Conservation (phyloP, 2,329 filamentous ascomycete species). For the Trichoderma lentiforme region DNA sequence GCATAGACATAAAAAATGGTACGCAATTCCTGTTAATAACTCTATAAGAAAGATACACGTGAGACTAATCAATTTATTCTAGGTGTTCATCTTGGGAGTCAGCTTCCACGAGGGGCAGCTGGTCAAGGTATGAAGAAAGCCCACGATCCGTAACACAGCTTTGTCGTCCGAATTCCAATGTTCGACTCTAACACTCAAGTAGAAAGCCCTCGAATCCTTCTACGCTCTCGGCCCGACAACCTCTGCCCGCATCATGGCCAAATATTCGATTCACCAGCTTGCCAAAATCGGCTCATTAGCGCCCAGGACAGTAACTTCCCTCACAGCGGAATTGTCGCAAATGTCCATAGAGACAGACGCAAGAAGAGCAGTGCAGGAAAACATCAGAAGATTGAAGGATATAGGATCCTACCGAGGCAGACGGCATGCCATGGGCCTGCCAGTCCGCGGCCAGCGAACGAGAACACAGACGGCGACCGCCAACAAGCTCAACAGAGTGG, state of each 20-base stretch:
- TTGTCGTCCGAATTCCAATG: background rate
- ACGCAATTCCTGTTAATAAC: background rate
- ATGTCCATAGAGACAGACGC: slow-evolving; percentile 96
- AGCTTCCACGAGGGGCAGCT: slow-evolving; percentile 82
- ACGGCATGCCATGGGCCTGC: slow-evolving; percentile 88
- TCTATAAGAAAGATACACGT: fast-evolving
- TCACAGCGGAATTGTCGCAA: slow-evolving; percentile 80
- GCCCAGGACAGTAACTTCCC: slow-evolving; percentile 71
- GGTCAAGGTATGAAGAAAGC: slow-evolving; percentile 62
- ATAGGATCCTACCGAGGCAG: slow-evolving; percentile 88
- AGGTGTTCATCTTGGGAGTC: slow-evolving; percentile 84
- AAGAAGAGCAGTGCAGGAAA: slow-evolving; percentile 71
- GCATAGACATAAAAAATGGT: slow-evolving; percentile 6
- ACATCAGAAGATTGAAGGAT: slow-evolving; percentile 81
- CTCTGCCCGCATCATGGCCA: slow-evolving; percentile 76
- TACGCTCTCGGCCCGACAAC: slow-evolving; percentile 75
- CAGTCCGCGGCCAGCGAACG: slow-evolving; percentile 86
- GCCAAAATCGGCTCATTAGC: slow-evolving; percentile 73
- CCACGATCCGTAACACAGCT: background rate
- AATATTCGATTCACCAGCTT: slow-evolving; percentile 80
- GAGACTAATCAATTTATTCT: background rate
- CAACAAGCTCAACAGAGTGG: slow-evolving; percentile 59
- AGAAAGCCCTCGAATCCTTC: slow-evolving; percentile 78
- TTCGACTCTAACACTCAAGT: background rate
- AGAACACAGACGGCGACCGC: slow-evolving; percentile 66